Percentiles rank a stretch among this genome's conserved stretches.
These are phyloP conservation scores for Salvia sclarea DNA, from an alignment of 305 asterid species.

Conservation along the genomic window DNA sequence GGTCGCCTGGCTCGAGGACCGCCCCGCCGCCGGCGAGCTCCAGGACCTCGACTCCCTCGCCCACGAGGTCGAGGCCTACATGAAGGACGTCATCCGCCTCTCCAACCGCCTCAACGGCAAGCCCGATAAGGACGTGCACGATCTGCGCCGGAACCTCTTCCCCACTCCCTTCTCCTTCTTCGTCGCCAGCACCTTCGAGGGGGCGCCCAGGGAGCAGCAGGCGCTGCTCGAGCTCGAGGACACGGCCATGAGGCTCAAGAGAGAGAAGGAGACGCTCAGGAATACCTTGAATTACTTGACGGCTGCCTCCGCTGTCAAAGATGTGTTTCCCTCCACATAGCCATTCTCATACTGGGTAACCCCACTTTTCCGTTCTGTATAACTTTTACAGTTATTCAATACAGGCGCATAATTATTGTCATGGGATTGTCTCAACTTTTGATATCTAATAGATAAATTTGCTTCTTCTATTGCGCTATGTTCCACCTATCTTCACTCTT, in stretches of 20 bases:
- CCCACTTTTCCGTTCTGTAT: constrained; percentile 4
- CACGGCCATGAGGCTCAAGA: constrained; percentile 73
- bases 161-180: constrained; percentile 96
- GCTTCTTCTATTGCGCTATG: constrained; percentile 1
- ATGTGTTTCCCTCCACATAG: constrained; percentile 81
- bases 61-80: constrained; percentile 69
- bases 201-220: constrained; percentile 96
- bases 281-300: constrained; percentile 86
- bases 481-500: too few species aligned
- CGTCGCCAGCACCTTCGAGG: constrained; percentile 90
- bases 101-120: constrained; percentile 88
- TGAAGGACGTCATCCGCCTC: constrained; percentile 88
- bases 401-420: constrained; percentile 21
- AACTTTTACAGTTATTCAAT: constrained; percentile 27
- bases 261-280: constrained; percentile 92
- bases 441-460: constrained; percentile 28
- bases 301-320: constrained; percentile 96
- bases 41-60: constrained; percentile 74
- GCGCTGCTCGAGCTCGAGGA: constrained; percentile 97
- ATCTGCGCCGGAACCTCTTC: constrained; percentile 71
- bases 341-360: not conserved
- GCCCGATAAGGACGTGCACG: constrained; percentile 77
- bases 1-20: constrained; percentile 94
- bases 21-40: constrained; percentile 69
- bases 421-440: constrained; percentile 32